A percentile compares a stretch with the other conserved stretches of the same genome.
phyloP scores from a whole-genome alignment of 768 basidiomycete genomes.

The Tricholoma saponaceum region DNA sequence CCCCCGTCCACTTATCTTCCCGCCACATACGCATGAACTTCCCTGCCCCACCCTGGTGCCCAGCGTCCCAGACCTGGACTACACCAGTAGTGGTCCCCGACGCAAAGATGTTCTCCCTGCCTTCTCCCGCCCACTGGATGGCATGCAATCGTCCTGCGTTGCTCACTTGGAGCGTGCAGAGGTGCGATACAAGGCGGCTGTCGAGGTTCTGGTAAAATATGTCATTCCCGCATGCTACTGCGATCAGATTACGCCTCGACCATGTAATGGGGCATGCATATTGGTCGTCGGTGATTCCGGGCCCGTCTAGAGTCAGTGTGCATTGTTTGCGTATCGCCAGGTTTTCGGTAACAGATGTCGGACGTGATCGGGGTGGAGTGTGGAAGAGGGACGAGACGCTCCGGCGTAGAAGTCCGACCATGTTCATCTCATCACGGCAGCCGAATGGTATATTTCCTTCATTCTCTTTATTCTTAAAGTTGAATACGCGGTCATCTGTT shows the following conservation, averaged over 20 bases:
- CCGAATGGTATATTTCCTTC: constrained; percentile 19
- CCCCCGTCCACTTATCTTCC: constrained; percentile 26
- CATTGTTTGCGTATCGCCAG: constrained; percentile 51
- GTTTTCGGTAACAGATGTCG: constrained; percentile 55
- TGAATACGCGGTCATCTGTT: constrained; percentile 50
- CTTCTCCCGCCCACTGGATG: constrained; percentile 48
- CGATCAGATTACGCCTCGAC: constrained; percentile 56
- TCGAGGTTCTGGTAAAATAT: constrained; percentile 63
- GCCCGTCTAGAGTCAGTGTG: constrained; percentile 58
- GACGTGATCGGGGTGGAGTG: constrained; percentile 20
- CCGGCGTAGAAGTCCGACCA: constrained; percentile 45
- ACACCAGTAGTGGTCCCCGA: constrained; percentile 47
- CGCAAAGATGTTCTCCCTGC: constrained; percentile 40
- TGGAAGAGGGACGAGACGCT: constrained; percentile 50
- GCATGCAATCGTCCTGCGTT: constrained; percentile 36
- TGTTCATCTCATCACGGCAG: constrained; percentile 30
- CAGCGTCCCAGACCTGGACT: constrained; percentile 54
- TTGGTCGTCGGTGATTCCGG: constrained; percentile 50
- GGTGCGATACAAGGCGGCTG: constrained; percentile 46
- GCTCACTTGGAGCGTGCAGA: constrained; percentile 36
- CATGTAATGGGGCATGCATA: constrained; percentile 59
- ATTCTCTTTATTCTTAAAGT: constrained; percentile 46
- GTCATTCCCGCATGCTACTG: constrained; percentile 55
- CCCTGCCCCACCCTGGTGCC: constrained; percentile 24
- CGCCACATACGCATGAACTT: constrained; percentile 36